Evolutionary conservation across 208 protist genomes (phyloP), one percentile per base, ranked within the genome.

Genomic region (Wallacemonas sp.): DNA sequence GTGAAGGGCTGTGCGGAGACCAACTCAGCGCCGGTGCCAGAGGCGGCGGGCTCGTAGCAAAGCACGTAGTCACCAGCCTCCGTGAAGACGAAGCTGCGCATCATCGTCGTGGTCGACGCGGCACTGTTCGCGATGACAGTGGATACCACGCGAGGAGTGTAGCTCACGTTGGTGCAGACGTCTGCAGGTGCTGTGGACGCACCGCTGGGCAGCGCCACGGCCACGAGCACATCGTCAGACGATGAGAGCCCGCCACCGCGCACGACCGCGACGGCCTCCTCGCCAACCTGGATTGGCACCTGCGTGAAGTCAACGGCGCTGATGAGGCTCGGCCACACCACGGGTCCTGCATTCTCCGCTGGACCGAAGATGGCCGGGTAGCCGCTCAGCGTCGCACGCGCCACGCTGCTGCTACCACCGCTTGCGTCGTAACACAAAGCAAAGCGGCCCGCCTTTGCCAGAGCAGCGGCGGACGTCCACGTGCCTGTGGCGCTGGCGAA

Each of bases 131-230:
- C 63, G 24, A 61, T 70, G 8, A 38, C 8, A 13, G 41, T 42
- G 0, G 77, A 75, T 0, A 30, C 13, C 2, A 95, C 76, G 37
- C 83, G 83, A 6, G 85, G 81, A 13, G 29, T 81, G 55, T 90
- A 89, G 45, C 21, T 60, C 4, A 52, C 60, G 71, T 89, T 85
- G 12, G 63, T 92, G 70, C 90, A 95, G 26, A 93, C 81, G 65
- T 93, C 86, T 1, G 41, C 37, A n/a, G 90, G 86, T 12, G 88
- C 39, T 2, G n/a, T 46, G 0, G 19, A 55, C 24, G 10, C 44
- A 10, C 26, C 71, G 30, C 38, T 54, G 9, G 80, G 65, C 37
- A 89, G 55, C 0, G 59, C 85, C 52, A 95, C 87, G 1, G 90
- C 90, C 13, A 81, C 48, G 15, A 57, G 30, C 6, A 90, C 60